A percentile compares a stretch with the other conserved stretches of the same genome.
phyloP scores from a whole-genome alignment of 441 rosid species.

The Kokia cookei region DNA sequence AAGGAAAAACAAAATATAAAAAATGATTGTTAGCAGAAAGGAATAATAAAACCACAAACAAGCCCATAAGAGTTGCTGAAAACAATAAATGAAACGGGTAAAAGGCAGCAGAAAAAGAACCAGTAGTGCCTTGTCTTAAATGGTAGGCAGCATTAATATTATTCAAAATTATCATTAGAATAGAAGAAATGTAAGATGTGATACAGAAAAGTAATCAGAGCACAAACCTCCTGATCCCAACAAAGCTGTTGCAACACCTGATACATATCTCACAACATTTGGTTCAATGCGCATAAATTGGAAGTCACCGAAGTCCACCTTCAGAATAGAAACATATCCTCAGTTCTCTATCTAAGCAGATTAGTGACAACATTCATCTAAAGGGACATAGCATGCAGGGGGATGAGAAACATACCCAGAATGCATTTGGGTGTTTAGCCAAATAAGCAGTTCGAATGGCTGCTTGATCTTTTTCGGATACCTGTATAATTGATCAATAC shows the following conservation, averaged over 20 bases:
- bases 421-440: slow-evolving; percentile 86
- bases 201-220: background rate
- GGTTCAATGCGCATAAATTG: slow-evolving; percentile 75
- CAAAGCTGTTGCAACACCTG: slow-evolving; percentile 85
- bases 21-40: background rate
- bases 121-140: background rate
- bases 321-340: slow-evolving; percentile 14
- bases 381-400: background rate
- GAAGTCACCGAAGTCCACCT: slow-evolving; percentile 97
- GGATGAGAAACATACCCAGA: slow-evolving; percentile 56
- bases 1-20: background rate
- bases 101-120: slow-evolving; percentile 1
- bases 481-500: slow-evolving; percentile 31
- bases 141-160: background rate
- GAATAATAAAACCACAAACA: background rate
- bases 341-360: slow-evolving; percentile 4
- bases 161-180: background rate
- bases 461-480: slow-evolving; percentile 49
- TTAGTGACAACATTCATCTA: background rate
- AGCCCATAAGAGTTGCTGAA: background rate
- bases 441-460: slow-evolving; percentile 66
- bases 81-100: background rate
- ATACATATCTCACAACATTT: slow-evolving; percentile 68
- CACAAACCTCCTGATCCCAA: slow-evolving; percentile 84
- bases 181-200: background rate